Evolutionary conservation across 2,329 filamentous ascomycete species (phyloP).

Genomic region (Fusarium subtropicale): DNA sequence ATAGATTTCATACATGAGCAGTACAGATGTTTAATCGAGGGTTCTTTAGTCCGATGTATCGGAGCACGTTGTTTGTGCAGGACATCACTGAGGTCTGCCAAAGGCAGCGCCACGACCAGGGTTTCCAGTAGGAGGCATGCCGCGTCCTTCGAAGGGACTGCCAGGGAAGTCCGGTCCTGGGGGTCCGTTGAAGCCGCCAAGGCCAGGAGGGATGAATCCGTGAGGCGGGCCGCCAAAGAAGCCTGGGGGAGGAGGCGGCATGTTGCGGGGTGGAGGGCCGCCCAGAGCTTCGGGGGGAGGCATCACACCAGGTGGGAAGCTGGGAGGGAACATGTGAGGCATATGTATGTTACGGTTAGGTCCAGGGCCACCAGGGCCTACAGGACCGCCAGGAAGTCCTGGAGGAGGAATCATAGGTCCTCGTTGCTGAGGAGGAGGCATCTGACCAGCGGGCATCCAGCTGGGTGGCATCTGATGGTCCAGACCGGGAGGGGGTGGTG

Average conservation of each 20-base stretch:
- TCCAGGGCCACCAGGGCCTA: conserved; percentile 41
- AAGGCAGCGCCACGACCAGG: conserved; percentile 51
- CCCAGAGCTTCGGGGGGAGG: conserved; percentile 62
- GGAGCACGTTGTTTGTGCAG: conserved; percentile 3
- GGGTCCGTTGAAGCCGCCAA: conserved; percentile 68
- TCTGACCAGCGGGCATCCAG: conserved; percentile 63
- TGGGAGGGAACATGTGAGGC: conserved; percentile 71
- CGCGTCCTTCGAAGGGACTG: conserved; percentile 65
- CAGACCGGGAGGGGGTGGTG: conserved; percentile 69
- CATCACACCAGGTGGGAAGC: conserved; percentile 65
- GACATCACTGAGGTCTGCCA: conserved; percentile 47
- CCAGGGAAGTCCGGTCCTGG: conserved; percentile 60
- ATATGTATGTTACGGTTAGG: conserved; percentile 59
- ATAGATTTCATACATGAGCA: conserved; percentile 39
- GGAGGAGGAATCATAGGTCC: conserved; percentile 72
- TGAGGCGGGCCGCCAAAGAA: conserved; percentile 65
- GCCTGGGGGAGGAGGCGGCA: conserved; percentile 68
- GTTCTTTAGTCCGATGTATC: neutral
- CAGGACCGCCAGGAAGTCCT: conserved; percentile 57
- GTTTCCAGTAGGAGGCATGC: conserved; percentile 63
- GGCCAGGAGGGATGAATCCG: conserved; percentile 66
- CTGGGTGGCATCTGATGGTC: conserved; percentile 69
- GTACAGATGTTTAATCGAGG: conserved; percentile 14
- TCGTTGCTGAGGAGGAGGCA: conserved; percentile 56
- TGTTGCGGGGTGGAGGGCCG: conserved; percentile 64